These are phyloP conservation scores for Komagataella pastoris DNA, from an alignment of 805 yeast species.

Conservation along the genomic window DNA sequence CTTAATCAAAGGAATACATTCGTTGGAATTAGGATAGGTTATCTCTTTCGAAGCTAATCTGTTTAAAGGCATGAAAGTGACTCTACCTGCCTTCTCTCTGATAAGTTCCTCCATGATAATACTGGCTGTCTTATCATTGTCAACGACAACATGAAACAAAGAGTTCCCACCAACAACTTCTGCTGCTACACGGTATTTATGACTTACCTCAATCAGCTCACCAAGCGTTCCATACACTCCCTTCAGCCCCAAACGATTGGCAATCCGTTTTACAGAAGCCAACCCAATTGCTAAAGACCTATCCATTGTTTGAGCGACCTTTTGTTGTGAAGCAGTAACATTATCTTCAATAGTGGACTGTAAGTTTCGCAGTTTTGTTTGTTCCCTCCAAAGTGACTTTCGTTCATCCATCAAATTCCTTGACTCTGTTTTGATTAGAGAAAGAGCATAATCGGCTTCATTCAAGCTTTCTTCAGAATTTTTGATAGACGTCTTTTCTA, in stretches of 20 bases:
- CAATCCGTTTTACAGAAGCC: slow-evolving; percentile 50
- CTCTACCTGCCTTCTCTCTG: slow-evolving; percentile 64
- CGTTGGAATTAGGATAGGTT: slow-evolving; percentile 48
- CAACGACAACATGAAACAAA: slow-evolving; percentile 81
- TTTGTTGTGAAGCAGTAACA: slow-evolving; percentile 40
- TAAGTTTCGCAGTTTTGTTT: slow-evolving; percentile 47
- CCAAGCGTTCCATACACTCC: slow-evolving; percentile 79
- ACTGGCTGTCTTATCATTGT: slow-evolving; percentile 74
- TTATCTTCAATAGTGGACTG: slow-evolving; percentile 42
- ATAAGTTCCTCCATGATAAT: slow-evolving; percentile 63
- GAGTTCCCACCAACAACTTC: slow-evolving; percentile 86
- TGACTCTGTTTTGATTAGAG: slow-evolving; percentile 23
- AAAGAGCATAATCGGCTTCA: slow-evolving; percentile 13
- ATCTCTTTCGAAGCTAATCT: slow-evolving; percentile 32
- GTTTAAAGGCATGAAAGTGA: slow-evolving; percentile 84
- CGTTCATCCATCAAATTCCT: slow-evolving; percentile 46
- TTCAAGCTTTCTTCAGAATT: not conserved
- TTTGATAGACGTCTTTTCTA: slow-evolving; percentile 7
- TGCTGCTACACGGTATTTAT: slow-evolving; percentile 72
- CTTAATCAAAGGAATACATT: slow-evolving; percentile 65
- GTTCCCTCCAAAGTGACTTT: slow-evolving; percentile 68
- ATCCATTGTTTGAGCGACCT: slow-evolving; percentile 63
- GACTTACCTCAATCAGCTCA: slow-evolving; percentile 69
- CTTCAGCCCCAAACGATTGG: slow-evolving; percentile 40
- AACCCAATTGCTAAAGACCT: slow-evolving; percentile 59